A percentile compares a stretch with the other conserved stretches of the same genome.
Conservation (phyloP, 495 filamentous ascomycete species). For the Mytilinidion resinicola region DNA sequence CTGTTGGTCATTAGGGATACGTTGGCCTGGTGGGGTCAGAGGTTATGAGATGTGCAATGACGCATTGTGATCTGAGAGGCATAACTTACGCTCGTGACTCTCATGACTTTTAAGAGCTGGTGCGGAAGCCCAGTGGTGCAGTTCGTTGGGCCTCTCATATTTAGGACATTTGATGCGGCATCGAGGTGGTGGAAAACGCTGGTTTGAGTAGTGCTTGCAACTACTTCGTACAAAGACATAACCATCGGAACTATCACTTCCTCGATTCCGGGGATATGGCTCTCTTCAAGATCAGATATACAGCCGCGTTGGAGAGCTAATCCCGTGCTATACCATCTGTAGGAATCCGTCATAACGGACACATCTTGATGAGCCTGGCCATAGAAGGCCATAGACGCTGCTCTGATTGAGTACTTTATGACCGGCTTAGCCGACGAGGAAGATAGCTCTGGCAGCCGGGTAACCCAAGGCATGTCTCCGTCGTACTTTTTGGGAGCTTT, state of each 20-base stretch:
- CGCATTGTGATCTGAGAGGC: too few relatives aligned
- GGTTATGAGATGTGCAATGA: background rate
- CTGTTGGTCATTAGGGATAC: slow-evolving; percentile 13
- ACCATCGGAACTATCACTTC: slow-evolving; percentile 19
- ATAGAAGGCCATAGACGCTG: slow-evolving; percentile 21
- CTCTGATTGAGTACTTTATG: slow-evolving; percentile 13
- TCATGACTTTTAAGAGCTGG: slow-evolving; percentile 11
- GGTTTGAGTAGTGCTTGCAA: slow-evolving; percentile 16
- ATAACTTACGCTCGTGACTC: slow-evolving; percentile 15
- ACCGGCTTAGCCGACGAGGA: slow-evolving; percentile 5
- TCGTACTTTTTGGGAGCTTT: background rate
- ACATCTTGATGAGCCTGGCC: slow-evolving; percentile 13
- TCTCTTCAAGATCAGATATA: slow-evolving; percentile 2
- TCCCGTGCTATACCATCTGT: slow-evolving; percentile 17
- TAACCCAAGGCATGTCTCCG: slow-evolving; percentile 16
- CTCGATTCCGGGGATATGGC: slow-evolving; percentile 11
- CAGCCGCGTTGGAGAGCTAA: slow-evolving; percentile 7
- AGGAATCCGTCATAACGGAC: slow-evolving; percentile 15
- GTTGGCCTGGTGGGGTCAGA: slow-evolving; percentile 4
- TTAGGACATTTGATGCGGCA: slow-evolving; percentile 14
- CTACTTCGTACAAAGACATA: slow-evolving; percentile 19
- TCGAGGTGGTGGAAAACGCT: slow-evolving; percentile 21
- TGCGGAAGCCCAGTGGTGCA: slow-evolving; percentile 4
- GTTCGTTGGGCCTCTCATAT: slow-evolving; percentile 13
- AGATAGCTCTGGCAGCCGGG: slow-evolving; percentile 9